Evolutionary conservation across 345 rosid genomes (phyloP).

Genomic region (Geranium rotundifolium): DNA sequence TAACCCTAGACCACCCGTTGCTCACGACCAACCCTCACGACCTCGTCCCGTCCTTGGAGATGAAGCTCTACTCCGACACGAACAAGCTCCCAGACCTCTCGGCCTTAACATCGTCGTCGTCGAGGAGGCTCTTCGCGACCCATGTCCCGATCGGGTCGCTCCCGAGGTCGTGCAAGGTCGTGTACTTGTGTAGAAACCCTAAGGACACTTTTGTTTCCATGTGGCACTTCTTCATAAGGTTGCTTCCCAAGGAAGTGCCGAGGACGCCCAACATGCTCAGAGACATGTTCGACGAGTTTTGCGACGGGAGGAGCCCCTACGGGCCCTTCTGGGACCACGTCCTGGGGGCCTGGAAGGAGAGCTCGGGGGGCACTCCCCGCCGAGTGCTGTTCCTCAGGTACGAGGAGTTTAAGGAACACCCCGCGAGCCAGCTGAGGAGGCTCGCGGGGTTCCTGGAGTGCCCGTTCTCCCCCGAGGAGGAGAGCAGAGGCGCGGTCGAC

Average conservation of each 20-base stretch:
- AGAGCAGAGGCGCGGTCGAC: not conserved
- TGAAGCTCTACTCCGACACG: too few relatives aligned
- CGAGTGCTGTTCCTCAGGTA: not conserved
- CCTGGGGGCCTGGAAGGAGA: not conserved
- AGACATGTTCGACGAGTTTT: not conserved
- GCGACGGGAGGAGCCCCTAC: not conserved
- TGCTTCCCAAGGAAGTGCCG: not conserved
- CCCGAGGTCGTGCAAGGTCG: not conserved
- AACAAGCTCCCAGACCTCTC: not conserved
- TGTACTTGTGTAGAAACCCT: not conserved
- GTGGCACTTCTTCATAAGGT: not conserved
- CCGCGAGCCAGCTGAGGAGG: not conserved
- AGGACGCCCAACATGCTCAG: not conserved
- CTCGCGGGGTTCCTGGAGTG: not conserved
- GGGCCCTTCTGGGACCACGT: slow-evolving; percentile 1
- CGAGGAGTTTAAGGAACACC: not conserved
- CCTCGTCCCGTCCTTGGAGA: not conserved
- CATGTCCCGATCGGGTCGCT: not conserved
- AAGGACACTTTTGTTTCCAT: not conserved
- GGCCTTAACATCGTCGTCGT: too few relatives aligned
- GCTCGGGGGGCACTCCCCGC: not conserved
- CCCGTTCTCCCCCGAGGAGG: not conserved
- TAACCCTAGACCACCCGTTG: not conserved
- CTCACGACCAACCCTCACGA: slow-evolving; percentile 4
- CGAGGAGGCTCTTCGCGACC: not conserved